These are phyloP conservation scores for Venturiaceae sp. DNA, from an alignment of 2,329 filamentous ascomycete species.

Conservation along the genomic window DNA sequence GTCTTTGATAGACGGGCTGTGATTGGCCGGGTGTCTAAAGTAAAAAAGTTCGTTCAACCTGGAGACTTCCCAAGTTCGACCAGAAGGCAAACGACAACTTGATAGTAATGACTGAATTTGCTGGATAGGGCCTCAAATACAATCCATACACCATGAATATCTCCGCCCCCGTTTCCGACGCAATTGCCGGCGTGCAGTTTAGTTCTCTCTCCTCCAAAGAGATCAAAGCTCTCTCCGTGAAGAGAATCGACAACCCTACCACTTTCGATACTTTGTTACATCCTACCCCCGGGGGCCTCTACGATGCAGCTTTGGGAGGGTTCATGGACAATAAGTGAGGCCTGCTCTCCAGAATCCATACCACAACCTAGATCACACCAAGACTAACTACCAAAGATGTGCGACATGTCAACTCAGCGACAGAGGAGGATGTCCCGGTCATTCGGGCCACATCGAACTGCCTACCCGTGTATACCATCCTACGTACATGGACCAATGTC, in stretches of 20 bases:
- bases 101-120: background rate
- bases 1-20: too few relatives aligned
- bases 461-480: conserved; percentile 91
- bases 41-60: background rate
- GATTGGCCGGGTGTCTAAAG: too few relatives aligned
- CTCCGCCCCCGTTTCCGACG: conserved; percentile 4
- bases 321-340: conserved; percentile 76
- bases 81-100: background rate
- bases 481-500: conserved; percentile 88
- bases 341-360: background rate
- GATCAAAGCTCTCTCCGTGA: conserved; percentile 82
- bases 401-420: conserved; percentile 82
- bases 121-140: background rate
- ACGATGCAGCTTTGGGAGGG: conserved; percentile 84
- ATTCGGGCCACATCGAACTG: conserved; percentile 90
- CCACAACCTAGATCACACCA: background rate
- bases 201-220: conserved; percentile 73
- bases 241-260: conserved; percentile 82
- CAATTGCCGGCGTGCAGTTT: conserved; percentile 80
- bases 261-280: conserved; percentile 93
- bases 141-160: background rate
- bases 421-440: conserved; percentile 70
- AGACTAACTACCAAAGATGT: conserved; percentile 49
- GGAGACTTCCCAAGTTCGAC: background rate
- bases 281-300: conserved; percentile 81